phyloP scores from a whole-genome alignment of 371 early-diverging fungal species.

The Capniomyces stellatus region DNA sequence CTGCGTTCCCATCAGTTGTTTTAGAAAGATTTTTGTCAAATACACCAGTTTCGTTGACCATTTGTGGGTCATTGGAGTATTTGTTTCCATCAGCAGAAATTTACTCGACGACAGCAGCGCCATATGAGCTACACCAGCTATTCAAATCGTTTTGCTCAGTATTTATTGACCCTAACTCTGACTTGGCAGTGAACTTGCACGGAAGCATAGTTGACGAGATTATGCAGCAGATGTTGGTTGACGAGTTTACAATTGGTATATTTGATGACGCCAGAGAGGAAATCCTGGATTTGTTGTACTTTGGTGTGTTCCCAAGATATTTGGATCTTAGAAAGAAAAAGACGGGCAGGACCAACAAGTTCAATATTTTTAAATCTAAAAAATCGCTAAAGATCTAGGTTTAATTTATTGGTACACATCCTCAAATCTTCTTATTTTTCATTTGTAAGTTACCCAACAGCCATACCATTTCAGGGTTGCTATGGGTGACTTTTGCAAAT shows the following conservation, averaged over 20 bases:
- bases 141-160: not conserved
- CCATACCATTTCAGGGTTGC: no score
- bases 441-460: no score
- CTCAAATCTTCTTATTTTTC: no score
- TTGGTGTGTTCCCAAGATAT: constrained; percentile 1
- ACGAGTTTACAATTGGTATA: not conserved
- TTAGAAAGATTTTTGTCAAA: not conserved
- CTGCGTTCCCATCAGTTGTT: not conserved
- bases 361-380: no score
- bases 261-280: constrained; percentile 2
- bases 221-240: not conserved
- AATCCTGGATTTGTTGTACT: constrained; percentile 1
- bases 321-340: not conserved
- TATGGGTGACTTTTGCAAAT: no score
- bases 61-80: not conserved
- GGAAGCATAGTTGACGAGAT: not conserved
- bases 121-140: not conserved
- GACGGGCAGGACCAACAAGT: not conserved
- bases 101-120: not conserved
- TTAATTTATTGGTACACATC: no score
- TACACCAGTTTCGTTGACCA: not conserved
- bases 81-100: not conserved
- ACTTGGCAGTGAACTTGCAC: not conserved
- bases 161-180: constrained; percentile 1
- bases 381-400: no score